Evolutionary conservation across 2,329 filamentous ascomycete genomes (phyloP), one percentile per base, ranked within the genome.

Genomic region (Biscogniauxia mediterranea): DNA sequence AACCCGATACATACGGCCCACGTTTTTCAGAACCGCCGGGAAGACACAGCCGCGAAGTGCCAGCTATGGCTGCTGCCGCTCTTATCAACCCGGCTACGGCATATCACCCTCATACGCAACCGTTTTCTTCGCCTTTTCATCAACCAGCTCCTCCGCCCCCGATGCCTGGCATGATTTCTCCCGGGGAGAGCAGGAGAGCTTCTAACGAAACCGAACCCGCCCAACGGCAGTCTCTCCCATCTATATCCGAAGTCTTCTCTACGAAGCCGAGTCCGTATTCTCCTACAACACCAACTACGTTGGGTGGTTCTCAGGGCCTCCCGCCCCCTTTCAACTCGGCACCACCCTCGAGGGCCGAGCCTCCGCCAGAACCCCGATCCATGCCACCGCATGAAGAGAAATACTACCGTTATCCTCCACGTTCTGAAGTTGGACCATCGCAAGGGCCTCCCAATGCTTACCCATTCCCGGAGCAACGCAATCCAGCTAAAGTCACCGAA

Each of bases 181-280:
- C 66, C 7, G 63, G 58, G 1, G 73, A 73, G 28, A 66, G 64
- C 54, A 68, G 73, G 60, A 69, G 70, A 57, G 57, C 69, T 15
- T 63, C 70, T 17, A 69, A 63, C n/a, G 72, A 74, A 46, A 54
- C 64, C 49, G 71, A 73, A 19, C 62, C 66, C 20, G 61, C 64
- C 20, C 67, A 70, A 50, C 64, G 71, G 49, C 73, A 74, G 55
- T 73, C 71, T 17, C 70, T 74, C n/a, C 72, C 73, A n/a, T 74
- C 73, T 9, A 66, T 74, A 64, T 73, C 72, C 21, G 72, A 74
- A 55, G 71, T 74, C 8, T 73, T 75, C 61, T 68, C 72, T 21
- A 55, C 66, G 3, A 75, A 74, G 46, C 66, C 69, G 2, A 68
- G 53, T 50, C 66, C 69, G 32, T 74, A 71, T 58, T 68, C 73